Evolutionary conservation across 2,329 filamentous ascomycete genomes (phyloP).

Genomic region (Ceratocystis cacaofunesta): DNA sequence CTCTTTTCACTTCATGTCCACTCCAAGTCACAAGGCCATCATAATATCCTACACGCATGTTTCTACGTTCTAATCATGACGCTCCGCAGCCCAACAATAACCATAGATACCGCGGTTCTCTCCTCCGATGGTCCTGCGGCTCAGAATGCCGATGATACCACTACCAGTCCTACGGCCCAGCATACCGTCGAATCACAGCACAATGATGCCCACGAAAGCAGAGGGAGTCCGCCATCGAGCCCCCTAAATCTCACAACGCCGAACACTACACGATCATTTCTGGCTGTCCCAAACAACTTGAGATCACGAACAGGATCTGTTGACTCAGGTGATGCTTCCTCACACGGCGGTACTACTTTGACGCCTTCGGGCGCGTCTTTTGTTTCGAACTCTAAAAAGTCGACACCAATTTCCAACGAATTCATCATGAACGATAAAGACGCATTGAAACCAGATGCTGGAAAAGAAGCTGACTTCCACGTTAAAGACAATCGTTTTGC

Average conservation of each 20-base stretch:
- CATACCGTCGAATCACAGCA: conserved; percentile 32
- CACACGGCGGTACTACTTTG: conserved; percentile 49
- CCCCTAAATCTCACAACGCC: conserved; percentile 57
- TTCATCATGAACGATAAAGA: conserved; percentile 49
- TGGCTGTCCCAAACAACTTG: conserved; percentile 48
- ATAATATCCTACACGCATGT: not conserved
- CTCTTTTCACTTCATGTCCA: not conserved
- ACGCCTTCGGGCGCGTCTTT: conserved; percentile 32
- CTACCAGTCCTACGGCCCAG: conserved; percentile 33
- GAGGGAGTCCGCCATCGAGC: conserved; percentile 52
- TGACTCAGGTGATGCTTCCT: conserved; percentile 49
- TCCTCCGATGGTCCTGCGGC: conserved; percentile 20
- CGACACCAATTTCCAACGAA: conserved; percentile 31
- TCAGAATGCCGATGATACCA: conserved; percentile 27
- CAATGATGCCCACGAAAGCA: conserved; percentile 22
- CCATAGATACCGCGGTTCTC: conserved; percentile 35
- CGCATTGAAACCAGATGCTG: conserved; percentile 60
- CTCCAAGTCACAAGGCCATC: not conserved
- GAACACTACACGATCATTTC: conserved; percentile 32
- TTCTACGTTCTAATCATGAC: conserved; percentile 15
- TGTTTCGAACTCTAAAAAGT: conserved; percentile 31
- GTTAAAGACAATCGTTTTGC: conserved; percentile 73
- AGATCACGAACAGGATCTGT: conserved; percentile 54
- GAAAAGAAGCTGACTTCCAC: conserved; percentile 60
- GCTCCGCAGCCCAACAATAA: conserved; percentile 35